phyloP scores from a whole-genome alignment of 140 eudicot genomes.

The Erigeron philadelphicus region DNA sequence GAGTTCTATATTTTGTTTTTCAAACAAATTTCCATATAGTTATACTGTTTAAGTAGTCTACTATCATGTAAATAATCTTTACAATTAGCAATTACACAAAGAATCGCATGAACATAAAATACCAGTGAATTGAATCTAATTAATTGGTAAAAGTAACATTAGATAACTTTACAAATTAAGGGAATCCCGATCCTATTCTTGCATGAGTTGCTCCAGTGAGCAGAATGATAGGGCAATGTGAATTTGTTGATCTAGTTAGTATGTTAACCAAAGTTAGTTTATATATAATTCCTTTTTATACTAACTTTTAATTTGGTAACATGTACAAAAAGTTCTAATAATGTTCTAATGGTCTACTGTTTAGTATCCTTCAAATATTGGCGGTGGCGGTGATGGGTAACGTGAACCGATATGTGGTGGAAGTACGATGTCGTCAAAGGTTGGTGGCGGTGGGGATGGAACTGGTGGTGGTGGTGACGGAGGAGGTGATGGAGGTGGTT shows the following conservation, averaged over 20 bases:
- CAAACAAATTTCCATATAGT: no score
- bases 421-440: constrained; percentile 24
- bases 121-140: no score
- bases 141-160: no score
- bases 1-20: no score
- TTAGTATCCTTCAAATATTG: constrained; percentile 37
- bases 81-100: no score
- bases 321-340: constrained; percentile 11
- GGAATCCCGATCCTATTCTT: not conserved
- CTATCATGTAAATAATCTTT: no score
- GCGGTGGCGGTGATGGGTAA: constrained; percentile 53
- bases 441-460: constrained; percentile 10
- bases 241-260: constrained; percentile 27
- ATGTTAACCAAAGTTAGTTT: constrained; percentile 27
- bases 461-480: constrained; percentile 24
- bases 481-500: constrained; percentile 18
- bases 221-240: constrained; percentile 13
- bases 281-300: constrained; percentile 16
- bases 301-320: constrained; percentile 16
- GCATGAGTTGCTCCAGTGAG: not conserved
- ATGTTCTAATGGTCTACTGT: not conserved
- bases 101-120: no score
- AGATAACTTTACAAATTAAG: no score
- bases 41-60: no score
- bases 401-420: constrained; percentile 38